Percentiles rank a stretch among this genome's conserved stretches.
phyloP scores from a whole-genome alignment of 2,329 filamentous ascomycete genomes.

The Aspergillus eucalypticola region DNA sequence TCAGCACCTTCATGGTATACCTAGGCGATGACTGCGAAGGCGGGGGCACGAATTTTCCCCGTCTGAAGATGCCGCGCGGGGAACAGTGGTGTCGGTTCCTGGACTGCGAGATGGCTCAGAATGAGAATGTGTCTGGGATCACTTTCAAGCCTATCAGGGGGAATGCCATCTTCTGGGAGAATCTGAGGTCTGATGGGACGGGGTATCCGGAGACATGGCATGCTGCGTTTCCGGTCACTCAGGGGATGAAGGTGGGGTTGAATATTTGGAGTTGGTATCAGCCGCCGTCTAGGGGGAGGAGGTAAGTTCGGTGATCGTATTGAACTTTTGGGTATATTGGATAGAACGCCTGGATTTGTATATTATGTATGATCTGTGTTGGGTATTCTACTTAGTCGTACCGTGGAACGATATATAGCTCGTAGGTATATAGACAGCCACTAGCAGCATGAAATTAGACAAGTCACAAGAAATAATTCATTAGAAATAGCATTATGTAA shows the following conservation, averaged over 20 bases:
- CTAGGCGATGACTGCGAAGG: conserved; percentile 55
- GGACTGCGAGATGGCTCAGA: conserved; percentile 33
- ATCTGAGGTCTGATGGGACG: conserved; percentile 56
- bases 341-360: neutral
- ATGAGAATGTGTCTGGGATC: conserved; percentile 48
- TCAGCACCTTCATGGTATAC: conserved; percentile 65
- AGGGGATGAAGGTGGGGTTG: conserved; percentile 60
- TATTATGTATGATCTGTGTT: neutral
- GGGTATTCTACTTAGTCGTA: neutral
- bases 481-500: neutral
- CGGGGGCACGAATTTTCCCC: conserved; percentile 63
- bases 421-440: neutral
- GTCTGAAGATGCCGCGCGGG: conserved; percentile 47
- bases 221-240: conserved; percentile 59
- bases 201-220: conserved; percentile 63
- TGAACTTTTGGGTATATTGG: too few species aligned
- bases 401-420: neutral
- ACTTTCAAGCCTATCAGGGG: conserved; percentile 60
- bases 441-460: neutral
- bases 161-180: conserved; percentile 65
- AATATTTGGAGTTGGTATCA: conserved; percentile 68
- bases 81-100: conserved; percentile 59
- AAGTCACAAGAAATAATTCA: neutral
- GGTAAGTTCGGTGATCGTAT: neutral
- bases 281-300: conserved; percentile 28